Evolutionary conservation across 352 stramenopile genomes (phyloP).

Genomic region (Lagenidium giganteum): DNA sequence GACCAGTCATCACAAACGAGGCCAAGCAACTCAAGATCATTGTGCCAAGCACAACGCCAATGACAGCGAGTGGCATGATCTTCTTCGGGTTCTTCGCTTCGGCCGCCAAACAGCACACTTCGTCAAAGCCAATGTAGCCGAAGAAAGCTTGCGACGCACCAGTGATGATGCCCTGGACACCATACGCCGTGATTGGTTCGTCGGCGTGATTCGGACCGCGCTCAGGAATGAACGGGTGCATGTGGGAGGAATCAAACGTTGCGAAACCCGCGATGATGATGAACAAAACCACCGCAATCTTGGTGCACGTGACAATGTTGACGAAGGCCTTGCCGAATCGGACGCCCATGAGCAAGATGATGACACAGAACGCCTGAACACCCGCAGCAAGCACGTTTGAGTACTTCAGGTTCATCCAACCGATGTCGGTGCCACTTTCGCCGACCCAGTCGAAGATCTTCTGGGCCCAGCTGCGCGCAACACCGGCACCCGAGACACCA

Average conservation of each 20-base stretch:
- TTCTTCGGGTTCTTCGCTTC: slow-evolving; percentile 75
- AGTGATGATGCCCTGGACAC: slow-evolving; percentile 59
- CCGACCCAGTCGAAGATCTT: slow-evolving; percentile 83
- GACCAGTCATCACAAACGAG: slow-evolving; percentile 83
- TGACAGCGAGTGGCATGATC: slow-evolving; percentile 78
- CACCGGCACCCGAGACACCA: slow-evolving; percentile 82
- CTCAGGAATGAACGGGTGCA: slow-evolving; percentile 76
- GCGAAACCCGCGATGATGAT: slow-evolving; percentile 89
- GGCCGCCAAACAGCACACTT: slow-evolving; percentile 88
- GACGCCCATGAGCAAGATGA: slow-evolving; percentile 76
- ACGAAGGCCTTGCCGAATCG: slow-evolving; percentile 87
- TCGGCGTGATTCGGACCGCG: too few species aligned
- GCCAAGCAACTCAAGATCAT: slow-evolving; percentile 73
- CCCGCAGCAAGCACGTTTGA: slow-evolving; percentile 57
- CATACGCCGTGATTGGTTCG: slow-evolving; percentile 28
- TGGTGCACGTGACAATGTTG: slow-evolving; percentile 82
- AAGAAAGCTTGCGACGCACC: slow-evolving; percentile 89
- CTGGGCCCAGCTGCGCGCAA: slow-evolving; percentile 89
- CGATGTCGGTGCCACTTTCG: slow-evolving; percentile 28
- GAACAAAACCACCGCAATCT: slow-evolving; percentile 85
- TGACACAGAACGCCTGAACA: slow-evolving; percentile 65
- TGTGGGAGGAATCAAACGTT: slow-evolving; percentile 74
- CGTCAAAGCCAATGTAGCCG: slow-evolving; percentile 95
- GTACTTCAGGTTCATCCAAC: slow-evolving; percentile 58
- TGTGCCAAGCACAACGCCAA: slow-evolving; percentile 72